Evolutionary conservation across 768 basidiomycete species (phyloP), one percentile per base, ranked within the genome.

Genomic region (Psilocybe tampanensis): DNA sequence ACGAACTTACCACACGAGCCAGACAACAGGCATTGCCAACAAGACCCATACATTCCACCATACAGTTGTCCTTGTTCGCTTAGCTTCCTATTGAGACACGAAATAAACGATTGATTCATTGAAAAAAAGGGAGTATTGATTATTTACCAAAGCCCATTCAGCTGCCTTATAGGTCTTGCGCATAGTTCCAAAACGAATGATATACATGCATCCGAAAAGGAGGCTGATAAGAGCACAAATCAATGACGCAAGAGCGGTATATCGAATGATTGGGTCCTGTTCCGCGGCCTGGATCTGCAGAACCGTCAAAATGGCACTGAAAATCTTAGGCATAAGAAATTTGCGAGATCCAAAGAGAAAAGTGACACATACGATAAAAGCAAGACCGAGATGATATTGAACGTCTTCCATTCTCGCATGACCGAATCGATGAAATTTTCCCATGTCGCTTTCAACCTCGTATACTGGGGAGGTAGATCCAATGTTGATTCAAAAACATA

Each of bases 11-110:
- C 85, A 88, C 2, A 82, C 75, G 44, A 87, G 78, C 84, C 85
- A 88, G 17, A 84, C 62, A 0, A 77, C 80, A 1, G 86, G 86
- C 75, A 84, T 79, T 0, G 85, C 81, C 23, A 88, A 71, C 17
- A 88, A 59, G 0, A 86, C 80, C 85, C 86, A 86, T 13, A 86
- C 80, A 56, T 88, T 88, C 86, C 86, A 75, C 49, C 67, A 69
- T 29, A 69, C 63, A 1, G 50, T 51, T 0, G 67, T 65, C 13
- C 51, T 61, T 2, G 58, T 54, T 33, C 65, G 67, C 34, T 80
- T 77, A 2, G 84, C 80, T 64, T 88, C 86, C 82, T 65, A n/a
- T 9, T 21, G 23, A 24, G 4, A 15, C 4, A n/a, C 6, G 12
- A 39, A n/a, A 15, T 3, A 15, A 39, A 39, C 4, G n/a, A 34